Conservation (phyloP, 257 asterid genomes). For the Nicotiana sylvestris region DNA sequence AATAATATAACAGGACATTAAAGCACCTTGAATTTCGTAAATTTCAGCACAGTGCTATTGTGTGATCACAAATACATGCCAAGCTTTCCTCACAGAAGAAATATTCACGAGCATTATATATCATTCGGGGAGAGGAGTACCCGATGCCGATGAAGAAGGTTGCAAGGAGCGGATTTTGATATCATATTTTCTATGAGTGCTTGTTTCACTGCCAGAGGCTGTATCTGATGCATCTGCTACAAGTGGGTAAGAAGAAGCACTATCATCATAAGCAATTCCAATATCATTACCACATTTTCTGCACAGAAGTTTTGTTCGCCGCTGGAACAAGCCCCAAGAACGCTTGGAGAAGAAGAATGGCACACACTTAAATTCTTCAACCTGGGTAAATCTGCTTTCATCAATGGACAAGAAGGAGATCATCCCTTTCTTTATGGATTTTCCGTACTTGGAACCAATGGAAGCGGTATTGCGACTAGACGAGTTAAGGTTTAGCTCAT, state of each 20-base stretch:
- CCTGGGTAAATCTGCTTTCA: conserved; percentile 71
- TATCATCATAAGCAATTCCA: conserved; percentile 49
- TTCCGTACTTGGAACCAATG: conserved; percentile 75
- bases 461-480: conserved; percentile 74
- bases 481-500: conserved; percentile 66
- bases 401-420: conserved; percentile 72
- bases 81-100: conserved; percentile 7
- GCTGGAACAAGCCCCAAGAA: conserved; percentile 59
- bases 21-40: neutral
- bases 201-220: conserved; percentile 43
- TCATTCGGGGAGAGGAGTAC: conserved; percentile 42
- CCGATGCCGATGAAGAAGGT: conserved; percentile 52
- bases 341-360: conserved; percentile 57
- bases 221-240: conserved; percentile 52
- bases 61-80: neutral
- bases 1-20: neutral
- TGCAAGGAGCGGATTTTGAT: conserved; percentile 70
- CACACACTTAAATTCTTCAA: conserved; percentile 46
- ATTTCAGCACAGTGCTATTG: neutral
- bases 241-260: conserved; percentile 33
- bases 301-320: conserved; percentile 59
- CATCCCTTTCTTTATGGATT: conserved; percentile 72
- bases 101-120: neutral
- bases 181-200: conserved; percentile 53
- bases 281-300: conserved; percentile 68